Conservation (phyloP, 1,284 basidiomycete species). For the Naganishia sp. region DNA sequence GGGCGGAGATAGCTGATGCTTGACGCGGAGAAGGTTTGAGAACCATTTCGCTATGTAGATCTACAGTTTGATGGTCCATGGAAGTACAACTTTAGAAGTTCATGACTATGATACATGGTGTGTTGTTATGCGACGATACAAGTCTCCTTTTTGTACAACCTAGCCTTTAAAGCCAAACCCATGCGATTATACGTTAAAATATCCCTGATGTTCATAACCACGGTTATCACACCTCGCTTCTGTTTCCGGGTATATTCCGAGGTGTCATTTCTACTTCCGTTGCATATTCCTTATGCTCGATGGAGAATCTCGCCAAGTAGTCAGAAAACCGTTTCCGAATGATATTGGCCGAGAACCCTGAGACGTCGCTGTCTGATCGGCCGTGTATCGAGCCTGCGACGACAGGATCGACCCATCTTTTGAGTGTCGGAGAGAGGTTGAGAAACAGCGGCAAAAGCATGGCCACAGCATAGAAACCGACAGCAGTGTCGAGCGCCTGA, state of each 20-base stretch:
- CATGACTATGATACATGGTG: no score
- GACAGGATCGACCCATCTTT: constrained; percentile 27
- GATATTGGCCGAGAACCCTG: constrained; percentile 1
- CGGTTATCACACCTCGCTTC: not conserved
- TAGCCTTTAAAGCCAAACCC: no score
- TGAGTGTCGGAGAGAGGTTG: constrained; percentile 22
- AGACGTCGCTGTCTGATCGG: constrained; percentile 9
- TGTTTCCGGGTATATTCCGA: not conserved
- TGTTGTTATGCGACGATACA: no score
- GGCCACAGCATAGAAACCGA: constrained; percentile 23
- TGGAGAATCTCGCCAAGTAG: constrained; percentile 19
- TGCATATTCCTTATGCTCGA: constrained; percentile 24
- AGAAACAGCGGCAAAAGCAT: constrained; percentile 19
- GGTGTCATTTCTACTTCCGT: constrained; percentile 11
- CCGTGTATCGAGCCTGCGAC: not conserved
- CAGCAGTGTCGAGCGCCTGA: constrained; percentile 8
- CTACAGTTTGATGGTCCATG: no score
- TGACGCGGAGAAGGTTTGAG: no score
- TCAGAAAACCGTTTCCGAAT: constrained; percentile 8
- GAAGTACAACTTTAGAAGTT: no score
- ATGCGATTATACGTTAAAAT: no score
- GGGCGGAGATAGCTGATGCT: no score
- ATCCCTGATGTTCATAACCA: not conserved
- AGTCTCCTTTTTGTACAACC: no score
- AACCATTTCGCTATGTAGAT: no score